Percentiles rank a stretch among this genome's conserved stretches.
Conservation (phyloP, 805 yeast genomes). For the Kluyveromyces starmeri region DNA sequence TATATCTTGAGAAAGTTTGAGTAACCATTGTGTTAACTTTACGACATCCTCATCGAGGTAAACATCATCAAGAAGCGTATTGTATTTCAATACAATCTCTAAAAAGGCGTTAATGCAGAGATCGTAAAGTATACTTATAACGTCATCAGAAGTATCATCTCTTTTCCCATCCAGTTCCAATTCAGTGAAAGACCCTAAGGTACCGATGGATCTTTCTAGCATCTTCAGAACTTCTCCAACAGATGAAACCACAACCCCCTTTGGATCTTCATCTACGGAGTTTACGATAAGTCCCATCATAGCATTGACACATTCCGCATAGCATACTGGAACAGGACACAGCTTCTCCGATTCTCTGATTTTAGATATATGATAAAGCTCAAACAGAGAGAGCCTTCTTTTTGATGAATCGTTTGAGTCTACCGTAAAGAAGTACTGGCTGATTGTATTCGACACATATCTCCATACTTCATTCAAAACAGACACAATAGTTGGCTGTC, state of each 20-base stretch:
- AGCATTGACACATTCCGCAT: slow-evolving; percentile 53
- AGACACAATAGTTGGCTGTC: slow-evolving; percentile 18
- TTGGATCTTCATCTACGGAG: slow-evolving; percentile 57
- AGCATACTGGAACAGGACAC: slow-evolving; percentile 55
- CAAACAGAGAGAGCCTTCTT: slow-evolving; percentile 19
- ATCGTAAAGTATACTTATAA: slow-evolving; percentile 51
- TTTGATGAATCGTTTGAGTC: slow-evolving; percentile 6
- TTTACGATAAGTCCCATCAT: slow-evolving; percentile 41
- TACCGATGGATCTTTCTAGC: slow-evolving; percentile 51
- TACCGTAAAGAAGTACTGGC: slow-evolving; percentile 21
- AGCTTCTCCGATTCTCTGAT: slow-evolving; percentile 51
- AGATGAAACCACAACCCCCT: slow-evolving; percentile 41
- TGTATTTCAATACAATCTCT: slow-evolving; percentile 55
- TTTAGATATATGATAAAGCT: slow-evolving; percentile 24
- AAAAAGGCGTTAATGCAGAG: slow-evolving; percentile 55
- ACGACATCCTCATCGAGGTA: slow-evolving; percentile 54
- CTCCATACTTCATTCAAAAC: slow-evolving; percentile 11
- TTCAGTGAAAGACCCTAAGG: slow-evolving; percentile 40
- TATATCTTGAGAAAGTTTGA: slow-evolving; percentile 35
- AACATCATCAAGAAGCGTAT: slow-evolving; percentile 55
- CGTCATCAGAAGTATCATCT: slow-evolving; percentile 28
- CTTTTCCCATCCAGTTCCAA: slow-evolving; percentile 21
- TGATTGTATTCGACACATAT: slow-evolving; percentile 9
- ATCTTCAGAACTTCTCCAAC: slow-evolving; percentile 52
- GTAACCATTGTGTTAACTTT: slow-evolving; percentile 63